Percentiles rank a stretch among this genome's conserved stretches.
Evolutionary conservation across 225 moss, liverwort and hornwort species (phyloP).

Genomic region (Asterella californica): DNA sequence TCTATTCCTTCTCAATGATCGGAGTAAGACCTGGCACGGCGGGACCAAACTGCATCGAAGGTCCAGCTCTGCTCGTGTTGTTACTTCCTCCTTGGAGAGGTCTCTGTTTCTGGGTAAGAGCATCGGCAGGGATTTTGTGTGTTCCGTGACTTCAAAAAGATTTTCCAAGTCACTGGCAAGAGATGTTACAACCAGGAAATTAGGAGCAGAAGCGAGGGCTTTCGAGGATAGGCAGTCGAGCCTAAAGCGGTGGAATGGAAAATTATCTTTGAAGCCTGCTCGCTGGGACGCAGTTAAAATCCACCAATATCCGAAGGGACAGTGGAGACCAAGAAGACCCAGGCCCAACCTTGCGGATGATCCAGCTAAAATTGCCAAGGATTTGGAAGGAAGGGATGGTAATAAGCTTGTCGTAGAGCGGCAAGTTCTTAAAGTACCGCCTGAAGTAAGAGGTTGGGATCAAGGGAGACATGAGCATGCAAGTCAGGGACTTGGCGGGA

Average conservation of each 20-base stretch:
- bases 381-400: background rate
- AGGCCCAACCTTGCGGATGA: constrained; percentile 6
- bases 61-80: background rate
- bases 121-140: background rate
- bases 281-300: constrained; percentile 35
- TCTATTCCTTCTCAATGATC: background rate
- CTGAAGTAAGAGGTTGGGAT: constrained; percentile 2
- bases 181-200: background rate
- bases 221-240: constrained; percentile 31
- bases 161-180: background rate
- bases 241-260: constrained; percentile 20
- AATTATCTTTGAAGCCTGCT: constrained; percentile 16
- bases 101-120: constrained; percentile 1
- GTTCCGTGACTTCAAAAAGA: background rate
- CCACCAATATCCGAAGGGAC: constrained; percentile 13
- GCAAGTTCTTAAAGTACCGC: background rate
- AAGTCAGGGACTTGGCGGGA: background rate
- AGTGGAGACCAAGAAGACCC: constrained; percentile 22
- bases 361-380: constrained; percentile 6
- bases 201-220: constrained; percentile 18
- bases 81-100: constrained; percentile 1
- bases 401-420: background rate
- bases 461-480: background rate
- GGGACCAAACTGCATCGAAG: background rate
- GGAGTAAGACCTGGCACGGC: background rate